A percentile compares a stretch with the other conserved stretches of the same genome.
Conservation (phyloP, 345 rosid species). For the Euphorbia tirucalli region DNA sequence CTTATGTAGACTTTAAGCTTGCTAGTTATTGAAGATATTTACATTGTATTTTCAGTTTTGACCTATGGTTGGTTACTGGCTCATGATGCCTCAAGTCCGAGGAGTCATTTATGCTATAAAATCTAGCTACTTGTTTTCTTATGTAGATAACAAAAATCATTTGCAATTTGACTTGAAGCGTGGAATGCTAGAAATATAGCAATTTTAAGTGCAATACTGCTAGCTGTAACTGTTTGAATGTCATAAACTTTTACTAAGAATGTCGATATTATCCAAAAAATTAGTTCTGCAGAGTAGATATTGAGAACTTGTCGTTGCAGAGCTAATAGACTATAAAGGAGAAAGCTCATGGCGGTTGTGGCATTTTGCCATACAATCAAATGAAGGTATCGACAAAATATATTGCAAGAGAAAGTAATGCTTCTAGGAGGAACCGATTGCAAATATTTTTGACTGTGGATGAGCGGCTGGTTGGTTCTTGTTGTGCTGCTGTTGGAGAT, state of each 20-base stretch:
- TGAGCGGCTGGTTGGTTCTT: slow-evolving; percentile 9
- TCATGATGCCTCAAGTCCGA: too few species aligned
- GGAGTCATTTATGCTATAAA: not conserved
- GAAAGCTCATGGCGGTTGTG: not conserved
- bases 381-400: not conserved
- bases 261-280: not conserved
- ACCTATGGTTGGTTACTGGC: not conserved
- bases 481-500: slow-evolving; percentile 22
- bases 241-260: not conserved
- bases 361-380: not conserved
- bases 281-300: not conserved
- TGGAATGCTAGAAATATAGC: not conserved
- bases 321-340: not conserved
- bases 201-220: not conserved
- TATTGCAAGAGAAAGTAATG: slow-evolving; percentile 9
- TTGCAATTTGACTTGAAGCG: not conserved
- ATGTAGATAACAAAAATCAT: not conserved
- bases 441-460: slow-evolving; percentile 15
- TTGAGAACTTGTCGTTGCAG: not conserved
- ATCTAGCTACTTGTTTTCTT: not conserved
- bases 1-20: not conserved
- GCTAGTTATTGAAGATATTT: not conserved
- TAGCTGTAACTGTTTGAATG: not conserved
- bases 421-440: slow-evolving; percentile 25
- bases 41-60: not conserved